Base-by-base conservation (phyloP, 345 rosid species). In the Melaleuca alternifolia region DNA sequence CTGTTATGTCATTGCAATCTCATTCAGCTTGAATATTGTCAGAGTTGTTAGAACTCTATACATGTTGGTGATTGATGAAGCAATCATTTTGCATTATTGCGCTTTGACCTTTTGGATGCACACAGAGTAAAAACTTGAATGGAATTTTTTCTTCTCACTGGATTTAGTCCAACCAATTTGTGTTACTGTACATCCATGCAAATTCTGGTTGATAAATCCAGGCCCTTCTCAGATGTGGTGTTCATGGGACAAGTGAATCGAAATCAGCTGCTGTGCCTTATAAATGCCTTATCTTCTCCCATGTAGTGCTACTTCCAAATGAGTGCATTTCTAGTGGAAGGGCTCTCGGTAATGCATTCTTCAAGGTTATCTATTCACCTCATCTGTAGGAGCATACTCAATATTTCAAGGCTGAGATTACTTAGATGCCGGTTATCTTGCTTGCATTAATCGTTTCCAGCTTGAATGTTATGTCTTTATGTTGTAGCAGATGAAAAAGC, bases 401-500 rank as follows among this genome's bases (percentile, higher is more conserved):
- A 71, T 71, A 46, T 71, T 71, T 9, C 4, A 1, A 5, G 24
- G 37, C 48, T 37, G 7, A 37, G 12, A 37, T 71, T 37, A 71
- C 81, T 71, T 71, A 18, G 46, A 37, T 37, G 48, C 48, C 48
- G 33, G 81, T 37, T 71, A 18, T 71, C 18, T 71, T 37, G 81
- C 7, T 71, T 65, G 81, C 24, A 18, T 37, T 71, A 37, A 71
- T 37, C 81, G 33, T 33, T 71, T 71, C 26, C 48, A 37, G 81
- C 26, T 1, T 37, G 81, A 37, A 71, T 71, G 48, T 71, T 33
- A 33, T 81, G 59, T 20, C 16, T 84, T 84, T 87, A 87, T 82
- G 86, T 82, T 86, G 89, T 90, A 92, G 81, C 81, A 71, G 98
- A 90, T 62, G 89, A 59, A 83, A 89, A 85, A 84, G 88, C 91